Percentiles rank a stretch among this genome's conserved stretches.
phyloP scores from a whole-genome alignment of 768 basidiomycete species.

The Auriculariales sp. region DNA sequence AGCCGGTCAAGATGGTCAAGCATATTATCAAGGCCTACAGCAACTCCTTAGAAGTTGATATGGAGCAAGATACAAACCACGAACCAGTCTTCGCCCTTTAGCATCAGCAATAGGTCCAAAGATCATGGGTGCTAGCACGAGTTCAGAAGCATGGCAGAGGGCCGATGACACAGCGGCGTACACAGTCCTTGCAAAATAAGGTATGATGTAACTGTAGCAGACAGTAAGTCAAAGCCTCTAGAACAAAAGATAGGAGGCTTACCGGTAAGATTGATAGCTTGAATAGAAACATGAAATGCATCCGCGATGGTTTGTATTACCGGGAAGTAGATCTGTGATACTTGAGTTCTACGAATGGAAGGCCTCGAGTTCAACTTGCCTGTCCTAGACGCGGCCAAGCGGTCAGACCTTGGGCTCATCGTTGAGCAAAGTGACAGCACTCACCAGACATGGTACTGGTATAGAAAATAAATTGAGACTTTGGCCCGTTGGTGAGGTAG shows the following conservation, averaged over 20 bases:
- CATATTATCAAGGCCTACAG: conserved; percentile 34
- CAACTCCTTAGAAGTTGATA: not conserved
- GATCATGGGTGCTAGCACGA: conserved; percentile 21
- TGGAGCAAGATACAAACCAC: not conserved
- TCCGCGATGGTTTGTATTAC: conserved; percentile 53
- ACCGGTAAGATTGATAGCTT: conserved; percentile 67
- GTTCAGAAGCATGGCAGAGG: not conserved
- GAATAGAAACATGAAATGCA: conserved; percentile 49
- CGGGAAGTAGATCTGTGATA: conserved; percentile 18
- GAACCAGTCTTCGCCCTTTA: conserved; percentile 44
- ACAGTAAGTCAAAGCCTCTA: too few species aligned
- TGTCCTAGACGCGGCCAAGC: too few species aligned
- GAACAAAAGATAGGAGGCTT: too few species aligned
- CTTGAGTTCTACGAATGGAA: not conserved
- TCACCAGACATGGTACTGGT: conserved; percentile 9
- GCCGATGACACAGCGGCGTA: conserved; percentile 15
- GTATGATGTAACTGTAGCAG: conserved; percentile 69
- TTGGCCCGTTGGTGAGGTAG: not conserved
- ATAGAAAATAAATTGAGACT: not conserved
- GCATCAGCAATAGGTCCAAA: conserved; percentile 63
- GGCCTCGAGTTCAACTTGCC: not conserved
- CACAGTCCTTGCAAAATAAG: conserved; percentile 54
- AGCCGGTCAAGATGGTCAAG: conserved; percentile 42
- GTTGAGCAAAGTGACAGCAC: not conserved
- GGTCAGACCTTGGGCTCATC: not conserved